phyloP scores from a whole-genome alignment of 2,329 filamentous ascomycete species.

The Diaporthe destruens region DNA sequence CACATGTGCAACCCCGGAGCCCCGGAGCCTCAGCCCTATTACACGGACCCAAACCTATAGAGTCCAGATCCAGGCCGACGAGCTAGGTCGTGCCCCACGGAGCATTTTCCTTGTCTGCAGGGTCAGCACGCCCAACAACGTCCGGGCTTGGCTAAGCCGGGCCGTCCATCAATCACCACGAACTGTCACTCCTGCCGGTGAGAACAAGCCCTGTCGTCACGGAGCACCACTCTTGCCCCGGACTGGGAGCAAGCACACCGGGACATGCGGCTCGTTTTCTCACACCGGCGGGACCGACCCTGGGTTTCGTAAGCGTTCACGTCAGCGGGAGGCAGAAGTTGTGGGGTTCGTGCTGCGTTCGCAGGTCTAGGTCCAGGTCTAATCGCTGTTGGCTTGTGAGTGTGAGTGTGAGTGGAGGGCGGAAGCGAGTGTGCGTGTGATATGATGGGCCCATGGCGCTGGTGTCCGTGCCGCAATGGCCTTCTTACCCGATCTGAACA shows the following conservation, averaged over 20 bases:
- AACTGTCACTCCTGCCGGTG: not conserved
- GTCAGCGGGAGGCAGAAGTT: conserved; percentile 19
- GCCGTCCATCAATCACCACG: conserved; percentile 12
- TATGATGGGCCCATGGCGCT: not conserved
- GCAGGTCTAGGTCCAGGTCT: not conserved
- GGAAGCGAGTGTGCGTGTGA: not conserved
- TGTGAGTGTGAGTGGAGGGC: no score
- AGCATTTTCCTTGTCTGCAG: not conserved
- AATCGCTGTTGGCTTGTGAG: conserved; percentile 6
- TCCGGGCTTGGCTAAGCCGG: conserved; percentile 18
- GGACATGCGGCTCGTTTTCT: not conserved
- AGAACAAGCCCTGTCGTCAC: not conserved
- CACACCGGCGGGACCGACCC: not conserved
- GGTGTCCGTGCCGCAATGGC: not conserved
- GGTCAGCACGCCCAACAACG: conserved; percentile 28
- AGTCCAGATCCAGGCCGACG: conserved; percentile 14
- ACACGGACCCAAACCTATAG: not conserved
- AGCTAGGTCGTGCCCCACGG: not conserved
- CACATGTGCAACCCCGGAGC: not conserved
- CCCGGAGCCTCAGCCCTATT: conserved; percentile 21
- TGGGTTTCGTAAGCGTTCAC: conserved; percentile 26
- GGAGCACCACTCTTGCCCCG: not conserved
- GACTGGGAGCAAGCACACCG: not conserved
- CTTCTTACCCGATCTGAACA: conserved; percentile 9
- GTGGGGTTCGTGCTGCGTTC: not conserved